These are phyloP conservation scores for Backusella australiensis DNA, from an alignment of 192 early-diverging fungal species.

Conservation along the genomic window DNA sequence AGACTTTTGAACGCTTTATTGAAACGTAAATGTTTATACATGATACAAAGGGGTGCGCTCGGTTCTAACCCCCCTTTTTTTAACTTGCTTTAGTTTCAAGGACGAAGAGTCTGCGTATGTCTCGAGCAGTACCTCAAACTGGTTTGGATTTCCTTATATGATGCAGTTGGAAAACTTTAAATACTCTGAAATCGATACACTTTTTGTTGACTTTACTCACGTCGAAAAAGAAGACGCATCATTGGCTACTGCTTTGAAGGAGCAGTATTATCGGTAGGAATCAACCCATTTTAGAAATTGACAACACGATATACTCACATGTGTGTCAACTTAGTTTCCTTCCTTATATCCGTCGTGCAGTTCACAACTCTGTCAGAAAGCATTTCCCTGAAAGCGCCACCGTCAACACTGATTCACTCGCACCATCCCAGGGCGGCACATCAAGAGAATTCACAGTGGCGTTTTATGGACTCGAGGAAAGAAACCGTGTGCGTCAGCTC, in stretches of 20 bases:
- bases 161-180: conserved; percentile 62
- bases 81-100: conserved; percentile 23
- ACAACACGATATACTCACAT: background rate
- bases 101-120: conserved; percentile 11
- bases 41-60: background rate
- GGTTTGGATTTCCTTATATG: conserved; percentile 55
- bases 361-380: conserved; percentile 75
- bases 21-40: conserved; percentile 36
- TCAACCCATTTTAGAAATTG: background rate
- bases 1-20: conserved; percentile 72
- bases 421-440: conserved; percentile 42
- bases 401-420: conserved; percentile 37
- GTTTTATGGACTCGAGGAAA: conserved; percentile 58
- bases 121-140: conserved; percentile 19
- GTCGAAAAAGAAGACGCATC: conserved; percentile 49
- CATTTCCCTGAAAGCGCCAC: conserved; percentile 65
- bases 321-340: conserved; percentile 49
- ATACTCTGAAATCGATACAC: conserved; percentile 55
- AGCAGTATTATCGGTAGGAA: conserved; percentile 71
- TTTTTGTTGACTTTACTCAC: conserved; percentile 78
- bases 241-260: conserved; percentile 58
- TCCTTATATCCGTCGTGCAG: conserved; percentile 81
- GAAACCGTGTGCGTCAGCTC: conserved; percentile 78
- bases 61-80: background rate
- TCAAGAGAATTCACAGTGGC: conserved; percentile 76